Evolutionary conservation across 768 basidiomycete genomes (phyloP).

Genomic region (Jaapia argillacea): DNA sequence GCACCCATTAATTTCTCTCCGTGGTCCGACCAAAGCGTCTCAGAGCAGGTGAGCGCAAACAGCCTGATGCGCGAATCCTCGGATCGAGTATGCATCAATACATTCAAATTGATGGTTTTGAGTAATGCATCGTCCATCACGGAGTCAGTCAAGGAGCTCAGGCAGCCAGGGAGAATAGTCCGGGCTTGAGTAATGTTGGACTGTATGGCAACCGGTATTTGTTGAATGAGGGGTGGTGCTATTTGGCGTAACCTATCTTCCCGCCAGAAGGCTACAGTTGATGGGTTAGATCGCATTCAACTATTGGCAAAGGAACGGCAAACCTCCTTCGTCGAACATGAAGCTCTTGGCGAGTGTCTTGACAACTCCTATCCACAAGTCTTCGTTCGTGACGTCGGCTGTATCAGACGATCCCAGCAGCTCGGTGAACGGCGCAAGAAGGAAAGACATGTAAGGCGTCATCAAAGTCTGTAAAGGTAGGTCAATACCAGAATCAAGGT

Average conservation of each 20-base stretch:
- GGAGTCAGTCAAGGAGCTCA: conserved; percentile 46
- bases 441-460: conserved; percentile 82
- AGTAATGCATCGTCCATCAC: conserved; percentile 49
- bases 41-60: conserved; percentile 57
- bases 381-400: conserved; percentile 24
- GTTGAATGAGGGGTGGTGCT: conserved; percentile 47
- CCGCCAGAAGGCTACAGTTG: conserved; percentile 72
- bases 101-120: conserved; percentile 70
- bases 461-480: conserved; percentile 52
- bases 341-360: conserved; percentile 60
- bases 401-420: conserved; percentile 26
- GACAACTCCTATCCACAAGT: conserved; percentile 62
- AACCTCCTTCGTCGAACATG: conserved; percentile 72
- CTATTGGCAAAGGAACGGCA: background rate
- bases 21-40: conserved; percentile 67
- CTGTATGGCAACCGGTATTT: conserved; percentile 44
- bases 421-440: conserved; percentile 58
- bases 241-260: conserved; percentile 68
- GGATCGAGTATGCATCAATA: conserved; percentile 85
- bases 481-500: background rate
- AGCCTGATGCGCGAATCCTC: conserved; percentile 66
- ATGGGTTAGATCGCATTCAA: background rate
- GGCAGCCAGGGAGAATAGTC: conserved; percentile 35
- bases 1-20: conserved; percentile 67
- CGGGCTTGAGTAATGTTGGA: conserved; percentile 28